These are phyloP conservation scores for Grosmannia serpens DNA, from an alignment of 2,329 filamentous ascomycete genomes.

Conservation along the genomic window DNA sequence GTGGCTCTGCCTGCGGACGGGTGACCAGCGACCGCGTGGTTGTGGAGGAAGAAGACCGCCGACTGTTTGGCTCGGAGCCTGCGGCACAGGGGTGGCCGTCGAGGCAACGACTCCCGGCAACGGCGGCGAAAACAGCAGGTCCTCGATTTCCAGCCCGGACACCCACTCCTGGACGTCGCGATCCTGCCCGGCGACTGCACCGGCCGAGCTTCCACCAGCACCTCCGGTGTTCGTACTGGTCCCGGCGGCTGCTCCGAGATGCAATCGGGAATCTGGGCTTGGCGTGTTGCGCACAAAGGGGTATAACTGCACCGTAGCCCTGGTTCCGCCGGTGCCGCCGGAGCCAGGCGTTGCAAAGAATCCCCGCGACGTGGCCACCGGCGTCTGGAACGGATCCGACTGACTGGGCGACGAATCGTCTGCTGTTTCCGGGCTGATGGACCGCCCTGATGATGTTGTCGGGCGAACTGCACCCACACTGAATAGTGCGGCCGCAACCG, in stretches of 20 bases:
- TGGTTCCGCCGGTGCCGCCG: constrained; percentile 8
- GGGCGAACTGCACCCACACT: background rate
- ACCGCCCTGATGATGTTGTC: background rate
- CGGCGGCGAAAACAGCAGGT: constrained; percentile 34
- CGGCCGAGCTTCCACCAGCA: background rate
- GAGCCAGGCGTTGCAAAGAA: background rate
- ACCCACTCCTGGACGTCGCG: constrained; percentile 49
- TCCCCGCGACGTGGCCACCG: constrained; percentile 14
- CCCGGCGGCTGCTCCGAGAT: too few relatives aligned
- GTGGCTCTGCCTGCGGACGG: constrained; percentile 24
- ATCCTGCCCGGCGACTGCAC: constrained; percentile 21
- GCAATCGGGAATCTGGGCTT: constrained; percentile 24
- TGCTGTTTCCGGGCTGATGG: constrained; percentile 15
- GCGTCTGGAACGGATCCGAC: constrained; percentile 41
- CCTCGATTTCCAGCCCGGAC: constrained; percentile 41
- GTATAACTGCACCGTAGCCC: constrained; percentile 11
- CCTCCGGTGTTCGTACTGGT: background rate
- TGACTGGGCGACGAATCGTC: constrained; percentile 18
- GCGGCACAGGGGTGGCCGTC: constrained; percentile 4
- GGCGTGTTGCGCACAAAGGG: constrained; percentile 19
- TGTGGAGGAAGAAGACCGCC: background rate
- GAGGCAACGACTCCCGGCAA: constrained; percentile 4
- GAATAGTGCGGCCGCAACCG: background rate
- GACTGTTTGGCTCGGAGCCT: background rate
- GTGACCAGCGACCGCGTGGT: constrained; percentile 24